phyloP scores from a whole-genome alignment of 129 eudicot genomes.

The Saposhnikovia divaricata region DNA sequence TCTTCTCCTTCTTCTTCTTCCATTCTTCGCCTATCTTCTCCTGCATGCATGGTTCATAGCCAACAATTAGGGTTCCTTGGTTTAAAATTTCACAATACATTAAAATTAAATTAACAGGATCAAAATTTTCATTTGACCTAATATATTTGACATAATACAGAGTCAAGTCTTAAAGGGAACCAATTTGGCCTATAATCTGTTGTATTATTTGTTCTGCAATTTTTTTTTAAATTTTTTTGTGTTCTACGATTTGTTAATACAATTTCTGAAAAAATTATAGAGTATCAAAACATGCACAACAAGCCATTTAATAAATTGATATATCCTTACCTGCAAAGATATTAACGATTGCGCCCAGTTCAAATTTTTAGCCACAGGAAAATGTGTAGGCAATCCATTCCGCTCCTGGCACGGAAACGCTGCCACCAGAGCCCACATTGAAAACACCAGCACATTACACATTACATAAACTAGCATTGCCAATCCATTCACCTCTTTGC shows the following conservation, averaged over 20 bases:
- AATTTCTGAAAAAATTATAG: too few species aligned
- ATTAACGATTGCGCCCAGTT: constrained; percentile 60
- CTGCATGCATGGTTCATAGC: constrained; percentile 2
- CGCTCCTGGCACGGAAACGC: constrained; percentile 88
- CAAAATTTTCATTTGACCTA: background rate
- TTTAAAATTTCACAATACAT: background rate
- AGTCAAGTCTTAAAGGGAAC: too few species aligned
- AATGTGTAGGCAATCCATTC: constrained; percentile 48
- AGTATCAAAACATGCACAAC: too few species aligned
- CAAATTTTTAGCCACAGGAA: constrained; percentile 47
- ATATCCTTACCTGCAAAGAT: constrained; percentile 27
- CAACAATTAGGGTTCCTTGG: background rate
- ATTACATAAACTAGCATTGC: constrained; percentile 55
- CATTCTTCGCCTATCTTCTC: constrained; percentile 82
- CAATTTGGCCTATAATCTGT: too few species aligned
- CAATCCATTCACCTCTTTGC: constrained; percentile 59
- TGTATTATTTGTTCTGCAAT: too few species aligned
- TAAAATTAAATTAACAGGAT: too few species aligned
- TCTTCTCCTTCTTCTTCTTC: constrained; percentile 97
- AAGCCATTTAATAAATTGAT: too few species aligned
- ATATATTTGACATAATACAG: background rate
- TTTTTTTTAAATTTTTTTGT: too few species aligned
- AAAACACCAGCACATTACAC: constrained; percentile 55
- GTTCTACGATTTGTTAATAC: too few species aligned
- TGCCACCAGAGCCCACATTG: constrained; percentile 84